Conservation (phyloP, 352 stramenopile genomes). For the Halophytophthora polymorphica region DNA sequence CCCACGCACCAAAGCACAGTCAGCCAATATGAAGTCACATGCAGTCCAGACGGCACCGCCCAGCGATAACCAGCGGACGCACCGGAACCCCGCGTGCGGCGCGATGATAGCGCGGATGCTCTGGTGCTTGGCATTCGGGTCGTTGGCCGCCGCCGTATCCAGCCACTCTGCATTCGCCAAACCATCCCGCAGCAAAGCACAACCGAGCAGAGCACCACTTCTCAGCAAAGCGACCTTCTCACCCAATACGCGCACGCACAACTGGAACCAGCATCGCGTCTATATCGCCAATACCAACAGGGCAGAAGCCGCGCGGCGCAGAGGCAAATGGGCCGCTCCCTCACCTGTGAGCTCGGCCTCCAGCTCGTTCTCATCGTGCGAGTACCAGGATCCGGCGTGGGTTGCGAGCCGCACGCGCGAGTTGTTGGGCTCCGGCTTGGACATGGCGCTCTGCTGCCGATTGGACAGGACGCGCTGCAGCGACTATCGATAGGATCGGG, state of each 20-base stretch:
- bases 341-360: conserved; percentile 53
- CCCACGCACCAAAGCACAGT: background rate
- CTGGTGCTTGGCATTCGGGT: conserved; percentile 30
- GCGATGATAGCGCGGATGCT: conserved; percentile 81
- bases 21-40: background rate
- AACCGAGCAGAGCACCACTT: no score
- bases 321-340: background rate
- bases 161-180: conserved; percentile 49
- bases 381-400: conserved; percentile 85
- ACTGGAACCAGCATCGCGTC: conserved; percentile 8
- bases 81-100: conserved; percentile 84
- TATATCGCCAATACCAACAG: background rate
- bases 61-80: background rate
- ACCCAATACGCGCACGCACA: conserved; percentile 5
- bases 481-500: no score
- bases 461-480: no score
- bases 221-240: no score
- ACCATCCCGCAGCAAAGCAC: conserved; percentile 2
- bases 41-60: background rate
- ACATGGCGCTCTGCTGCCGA: no score
- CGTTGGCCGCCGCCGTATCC: conserved; percentile 28
- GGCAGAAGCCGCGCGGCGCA: background rate
- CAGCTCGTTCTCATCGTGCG: conserved; percentile 56
- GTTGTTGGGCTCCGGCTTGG: conserved; percentile 28
- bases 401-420: conserved; percentile 63